Percentiles rank a stretch among this genome's conserved stretches.
Conservation (phyloP, 179 eudicot genomes). For the Carnegiea gigantea region DNA sequence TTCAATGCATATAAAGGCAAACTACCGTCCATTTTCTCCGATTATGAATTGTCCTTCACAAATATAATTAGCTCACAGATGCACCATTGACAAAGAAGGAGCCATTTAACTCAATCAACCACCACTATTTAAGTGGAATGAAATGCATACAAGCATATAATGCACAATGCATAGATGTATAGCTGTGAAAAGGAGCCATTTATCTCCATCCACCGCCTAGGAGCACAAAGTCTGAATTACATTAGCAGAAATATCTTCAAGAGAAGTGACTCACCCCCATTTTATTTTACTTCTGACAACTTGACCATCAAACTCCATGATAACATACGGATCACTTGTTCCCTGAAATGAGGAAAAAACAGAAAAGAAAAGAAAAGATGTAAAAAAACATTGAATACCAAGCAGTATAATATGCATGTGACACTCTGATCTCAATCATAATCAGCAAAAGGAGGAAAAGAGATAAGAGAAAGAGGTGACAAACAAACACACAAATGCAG, state of each 20-base stretch:
- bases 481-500: constrained; percentile 7
- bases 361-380: constrained; percentile 7
- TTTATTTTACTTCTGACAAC: constrained; percentile 75
- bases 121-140: background rate
- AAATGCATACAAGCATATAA: background rate
- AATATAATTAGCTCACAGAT: background rate
- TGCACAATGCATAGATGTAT: background rate
- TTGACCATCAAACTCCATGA: constrained; percentile 79
- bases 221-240: background rate
- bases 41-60: background rate
- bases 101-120: constrained; percentile 4
- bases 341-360: constrained; percentile 51
- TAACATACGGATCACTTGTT: constrained; percentile 95
- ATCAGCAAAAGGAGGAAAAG: background rate
- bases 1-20: background rate
- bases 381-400: background rate
- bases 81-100: constrained; percentile 8
- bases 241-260: background rate
- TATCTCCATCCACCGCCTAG: constrained; percentile 6
- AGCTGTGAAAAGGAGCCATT: background rate
- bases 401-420: background rate
- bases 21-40: background rate
- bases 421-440: constrained; percentile 2
- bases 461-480: background rate
- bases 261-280: constrained; percentile 75